phyloP scores from a whole-genome alignment of 1,284 basidiomycete genomes.

The Cutaneotrichosporon cavernicola region DNA sequence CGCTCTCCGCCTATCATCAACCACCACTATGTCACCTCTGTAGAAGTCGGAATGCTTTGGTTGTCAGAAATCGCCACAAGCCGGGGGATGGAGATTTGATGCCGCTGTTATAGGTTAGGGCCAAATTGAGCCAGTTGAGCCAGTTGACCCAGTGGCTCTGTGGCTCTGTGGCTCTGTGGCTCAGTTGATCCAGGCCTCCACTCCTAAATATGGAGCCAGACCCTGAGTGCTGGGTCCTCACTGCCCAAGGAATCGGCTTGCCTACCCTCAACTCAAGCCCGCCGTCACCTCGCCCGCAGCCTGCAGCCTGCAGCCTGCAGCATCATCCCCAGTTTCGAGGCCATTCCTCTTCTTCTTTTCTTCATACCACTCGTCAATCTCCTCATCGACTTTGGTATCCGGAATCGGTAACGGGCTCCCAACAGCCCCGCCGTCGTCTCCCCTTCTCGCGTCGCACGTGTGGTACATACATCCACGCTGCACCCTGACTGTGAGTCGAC shows the following conservation, averaged over 20 bases:
- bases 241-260: neutral
- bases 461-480: conserved; percentile 6
- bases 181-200: too few species aligned
- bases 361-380: conserved; percentile 13
- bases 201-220: neutral
- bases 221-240: neutral
- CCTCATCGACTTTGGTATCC: conserved; percentile 13
- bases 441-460: conserved; percentile 15
- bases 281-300: too few species aligned
- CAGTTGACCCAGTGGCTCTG: too few species aligned
- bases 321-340: neutral
- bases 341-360: conserved; percentile 3
- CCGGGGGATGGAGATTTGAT: too few species aligned
- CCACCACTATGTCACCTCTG: too few species aligned
- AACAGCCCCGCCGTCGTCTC: conserved; percentile 14
- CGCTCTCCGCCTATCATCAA: too few species aligned
- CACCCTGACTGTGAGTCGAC: conserved; percentile 11
- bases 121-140: neutral
- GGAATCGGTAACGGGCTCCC: conserved; percentile 14
- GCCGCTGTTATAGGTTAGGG: too few species aligned
- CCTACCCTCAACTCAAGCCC: too few species aligned
- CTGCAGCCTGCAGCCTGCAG: too few species aligned
- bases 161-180: too few species aligned
- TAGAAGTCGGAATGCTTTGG: too few species aligned
- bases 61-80: too few species aligned